Conservation (phyloP, 2,329 filamentous ascomycete genomes). For the Alternaria solani region DNA sequence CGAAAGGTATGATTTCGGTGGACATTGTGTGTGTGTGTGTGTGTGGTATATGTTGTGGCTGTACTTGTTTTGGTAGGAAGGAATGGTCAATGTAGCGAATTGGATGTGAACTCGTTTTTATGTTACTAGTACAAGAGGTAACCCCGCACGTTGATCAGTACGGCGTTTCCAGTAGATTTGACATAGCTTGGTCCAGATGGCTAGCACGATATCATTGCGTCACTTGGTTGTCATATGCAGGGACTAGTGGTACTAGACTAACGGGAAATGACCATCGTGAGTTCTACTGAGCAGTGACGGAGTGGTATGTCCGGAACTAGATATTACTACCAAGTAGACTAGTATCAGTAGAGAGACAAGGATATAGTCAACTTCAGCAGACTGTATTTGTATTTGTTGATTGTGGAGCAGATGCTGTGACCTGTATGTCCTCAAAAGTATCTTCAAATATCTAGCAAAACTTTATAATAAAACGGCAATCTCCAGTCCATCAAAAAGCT, state of each 20-base stretch:
- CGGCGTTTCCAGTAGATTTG: neutral
- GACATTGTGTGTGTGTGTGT: constrained; percentile 6
- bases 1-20: constrained; percentile 43
- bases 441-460: neutral
- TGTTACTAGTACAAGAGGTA: neutral
- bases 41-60: neutral
- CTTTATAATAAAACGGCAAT: neutral
- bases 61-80: neutral
- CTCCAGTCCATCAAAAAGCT: neutral
- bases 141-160: neutral
- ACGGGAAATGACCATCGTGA: neutral
- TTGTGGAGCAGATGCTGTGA: neutral
- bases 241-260: neutral
- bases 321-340: neutral
- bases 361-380: neutral
- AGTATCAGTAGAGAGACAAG: neutral
- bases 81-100: neutral
- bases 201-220: neutral
- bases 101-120: neutral
- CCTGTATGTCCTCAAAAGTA: neutral
- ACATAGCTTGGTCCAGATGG: neutral
- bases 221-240: neutral
- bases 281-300: neutral
- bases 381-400: neutral
- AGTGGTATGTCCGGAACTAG: neutral